Percentiles rank a stretch among this genome's conserved stretches.
Conservation (phyloP, 495 filamentous ascomycete genomes). For the Penicillium roqueforti region DNA sequence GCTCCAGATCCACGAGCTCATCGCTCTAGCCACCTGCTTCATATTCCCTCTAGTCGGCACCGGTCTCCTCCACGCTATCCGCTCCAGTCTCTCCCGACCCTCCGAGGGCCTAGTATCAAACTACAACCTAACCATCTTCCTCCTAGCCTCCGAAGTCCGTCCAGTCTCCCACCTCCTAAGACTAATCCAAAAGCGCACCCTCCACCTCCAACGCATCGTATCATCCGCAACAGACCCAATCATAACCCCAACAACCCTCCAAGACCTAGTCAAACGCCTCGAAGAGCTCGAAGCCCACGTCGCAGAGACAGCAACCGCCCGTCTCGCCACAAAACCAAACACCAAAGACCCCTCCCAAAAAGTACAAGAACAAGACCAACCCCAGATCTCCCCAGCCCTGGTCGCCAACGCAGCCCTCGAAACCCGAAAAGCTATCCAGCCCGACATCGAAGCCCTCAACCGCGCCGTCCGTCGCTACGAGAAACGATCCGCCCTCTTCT, state of each 20-base stretch:
- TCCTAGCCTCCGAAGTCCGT: slow-evolving; percentile 79
- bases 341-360: not conserved
- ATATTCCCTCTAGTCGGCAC: slow-evolving; percentile 71
- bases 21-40: slow-evolving; percentile 75
- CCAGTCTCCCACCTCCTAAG: slow-evolving; percentile 77
- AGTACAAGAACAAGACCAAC: slow-evolving; percentile 2
- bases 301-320: slow-evolving; percentile 34
- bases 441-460: slow-evolving; percentile 84
- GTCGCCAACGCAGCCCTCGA: slow-evolving; percentile 53
- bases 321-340: slow-evolving; percentile 8
- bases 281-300: slow-evolving; percentile 65
- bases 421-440: slow-evolving; percentile 61
- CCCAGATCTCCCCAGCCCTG: slow-evolving; percentile 25
- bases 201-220: slow-evolving; percentile 77
- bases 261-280: slow-evolving; percentile 59
- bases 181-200: slow-evolving; percentile 69
- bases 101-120: slow-evolving; percentile 85
- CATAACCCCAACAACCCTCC: slow-evolving; percentile 41
- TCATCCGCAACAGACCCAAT: slow-evolving; percentile 44
- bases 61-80: slow-evolving; percentile 71
- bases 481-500: slow-evolving; percentile 70
- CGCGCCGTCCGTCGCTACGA: slow-evolving; percentile 92
- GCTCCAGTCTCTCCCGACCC: slow-evolving; percentile 70
- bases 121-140: slow-evolving; percentile 91
- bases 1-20: slow-evolving; percentile 67